Evolutionary conservation across 768 basidiomycete species (phyloP), one percentile per base, ranked within the genome.

Genomic region (Russula abietina): DNA sequence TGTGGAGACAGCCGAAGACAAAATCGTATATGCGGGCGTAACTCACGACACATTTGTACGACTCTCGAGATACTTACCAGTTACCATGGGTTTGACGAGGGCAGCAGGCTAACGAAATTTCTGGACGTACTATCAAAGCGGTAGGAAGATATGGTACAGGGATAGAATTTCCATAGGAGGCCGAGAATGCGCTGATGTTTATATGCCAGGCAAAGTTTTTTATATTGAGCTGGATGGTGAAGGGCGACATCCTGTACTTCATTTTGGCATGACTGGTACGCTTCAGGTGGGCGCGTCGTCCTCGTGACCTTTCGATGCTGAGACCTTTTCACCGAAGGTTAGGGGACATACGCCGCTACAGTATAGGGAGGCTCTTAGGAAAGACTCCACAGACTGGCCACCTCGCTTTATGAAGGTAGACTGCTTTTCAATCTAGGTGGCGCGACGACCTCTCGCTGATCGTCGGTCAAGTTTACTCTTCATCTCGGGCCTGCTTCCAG

Each of bases 191-290:
- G n/a, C 61, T 54, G 36, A 62, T 30, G 19, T 17, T 49, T 52
- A n/a, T 30, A 19, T 38, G 22, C 11, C 57, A 84, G 83, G 86
- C 57, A 83, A 88, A 71, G 76, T 81, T n/a, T 85, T 87, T 63
- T 92, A 86, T 68, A 71, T 91, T 12, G 78, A 80, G 49, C 77
- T 91, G 3, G 79, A 82, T 33, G 87, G 87, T 8, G 62, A 74
- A 16, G 88, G 87, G 0, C 77, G 76, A 68, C 71, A 81, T 65
- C 89, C 89, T 4, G 85, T 91, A 3, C 73, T 91, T 53, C 89
- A 91, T 70, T 89, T 91, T 67, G 90, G 89, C 2, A 92, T 91
- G 90, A 91, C 89, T 1, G 89, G 89, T n/a, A 87, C 84, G 83
- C 76, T 91, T 38, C 85, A 87, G 75, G 86, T 83, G 56, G 38